Percentiles rank a stretch among this genome's conserved stretches.
Conservation (phyloP, 805 yeast species). For the Sungouiozyma ichnusensis region DNA sequence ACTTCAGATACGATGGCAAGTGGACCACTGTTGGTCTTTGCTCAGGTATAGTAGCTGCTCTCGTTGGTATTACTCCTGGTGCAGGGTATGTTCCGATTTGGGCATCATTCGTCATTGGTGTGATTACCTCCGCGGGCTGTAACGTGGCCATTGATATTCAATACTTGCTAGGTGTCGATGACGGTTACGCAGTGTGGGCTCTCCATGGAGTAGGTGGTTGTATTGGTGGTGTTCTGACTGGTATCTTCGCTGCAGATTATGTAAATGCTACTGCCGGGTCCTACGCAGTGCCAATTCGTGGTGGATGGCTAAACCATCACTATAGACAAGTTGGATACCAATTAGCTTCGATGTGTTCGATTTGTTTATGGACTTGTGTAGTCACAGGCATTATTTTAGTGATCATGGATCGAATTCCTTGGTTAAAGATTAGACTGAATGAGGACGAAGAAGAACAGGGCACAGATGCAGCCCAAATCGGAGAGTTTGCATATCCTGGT, state of each 20-base stretch:
- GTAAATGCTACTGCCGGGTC: conserved; percentile 73
- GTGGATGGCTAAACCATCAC: conserved; percentile 86
- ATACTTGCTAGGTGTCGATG: conserved; percentile 65
- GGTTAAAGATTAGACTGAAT: conserved; percentile 68
- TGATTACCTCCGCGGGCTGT: conserved; percentile 64
- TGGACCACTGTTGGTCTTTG: conserved; percentile 94
- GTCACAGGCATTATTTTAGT: conserved; percentile 62
- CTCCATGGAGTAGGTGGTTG: conserved; percentile 92
- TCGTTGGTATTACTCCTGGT: conserved; percentile 93
- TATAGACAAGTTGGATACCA: conserved; percentile 80
- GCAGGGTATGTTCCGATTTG: conserved; percentile 94
- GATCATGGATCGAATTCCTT: conserved; percentile 64
- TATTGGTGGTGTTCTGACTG: conserved; percentile 74
- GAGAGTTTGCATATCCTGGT: conserved; percentile 66
- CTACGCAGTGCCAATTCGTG: conserved; percentile 43
- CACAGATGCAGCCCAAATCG: conserved; percentile 81
- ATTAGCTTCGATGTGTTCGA: conserved; percentile 64
- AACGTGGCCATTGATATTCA: conserved; percentile 81
- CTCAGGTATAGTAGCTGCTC: conserved; percentile 87
- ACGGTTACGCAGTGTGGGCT: conserved; percentile 91
- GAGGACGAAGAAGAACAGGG: conserved; percentile 85
- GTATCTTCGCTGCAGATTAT: conserved; percentile 86
- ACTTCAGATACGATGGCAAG: conserved; percentile 71
- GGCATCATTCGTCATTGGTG: conserved; percentile 78
- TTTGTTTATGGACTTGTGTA: conserved; percentile 64